Evolutionary conservation across 2,329 filamentous ascomycete genomes (phyloP), one percentile per base, ranked within the genome.

Genomic region (Fusarium odoratissimum): DNA sequence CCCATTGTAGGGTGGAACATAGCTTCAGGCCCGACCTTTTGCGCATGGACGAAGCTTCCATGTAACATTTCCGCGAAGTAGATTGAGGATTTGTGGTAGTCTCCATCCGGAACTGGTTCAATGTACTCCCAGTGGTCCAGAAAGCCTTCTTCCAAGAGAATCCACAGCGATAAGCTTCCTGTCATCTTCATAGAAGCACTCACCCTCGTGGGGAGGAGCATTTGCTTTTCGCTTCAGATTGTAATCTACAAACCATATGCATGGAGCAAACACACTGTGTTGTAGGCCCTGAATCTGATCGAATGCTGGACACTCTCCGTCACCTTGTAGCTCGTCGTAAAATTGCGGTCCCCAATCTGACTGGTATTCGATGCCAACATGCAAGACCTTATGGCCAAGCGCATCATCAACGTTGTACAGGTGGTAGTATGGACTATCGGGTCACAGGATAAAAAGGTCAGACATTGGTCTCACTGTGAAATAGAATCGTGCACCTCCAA

Each of bases 121-220:
- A 45, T 28, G 30, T n/a, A 35, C n/a, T 45, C 16, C 54, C 40
- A 56, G n/a, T 45, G 8, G 1, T 35, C 23, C 13, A 13, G 17
- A n/a, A 1, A 2, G 14, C 14, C 6, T 25, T 21, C 8, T 5
- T 35, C n/a, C 0, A 1, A 10, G n/a, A 41, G 13, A 16, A 16
- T 28, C 30, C 4, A 57, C 40, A 3, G 2, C 0, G 1, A 57
- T 19, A 10, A 45, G 33, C 40, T 21, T 57, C 16, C 40, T 45
- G 17, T 45, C 23, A 6, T 14, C 19, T 12, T 40, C 40, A n/a
- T 45, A 17, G 7, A 45, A 45, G n/a, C 13, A 4, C 1, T 10
- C 9, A 6, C 17, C 11, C 28, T 30, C 25, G 28, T 30, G 25
- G 17, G n/a, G 16, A n/a, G 17, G 40, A n/a, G 40, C 7, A 8